Conservation (phyloP, 768 basidiomycete genomes). For the Collybiopsis luxurians region DNA sequence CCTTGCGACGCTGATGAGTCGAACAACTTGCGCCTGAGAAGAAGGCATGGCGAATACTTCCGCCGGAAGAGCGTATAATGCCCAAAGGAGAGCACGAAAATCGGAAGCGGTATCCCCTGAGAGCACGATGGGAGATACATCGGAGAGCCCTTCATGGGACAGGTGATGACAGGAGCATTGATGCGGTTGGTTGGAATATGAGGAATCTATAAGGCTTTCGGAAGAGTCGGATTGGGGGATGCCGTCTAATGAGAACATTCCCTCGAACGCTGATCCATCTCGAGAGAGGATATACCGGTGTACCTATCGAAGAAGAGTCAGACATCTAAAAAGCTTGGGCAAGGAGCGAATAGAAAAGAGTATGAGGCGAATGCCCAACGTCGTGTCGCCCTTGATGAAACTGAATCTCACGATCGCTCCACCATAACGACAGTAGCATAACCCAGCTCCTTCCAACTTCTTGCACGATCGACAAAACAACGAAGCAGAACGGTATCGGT, state of each 20-base stretch:
- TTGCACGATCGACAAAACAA: too few relatives aligned
- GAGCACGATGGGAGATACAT: constrained; percentile 48
- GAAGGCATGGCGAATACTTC: constrained; percentile 38
- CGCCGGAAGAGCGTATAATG: constrained; percentile 48
- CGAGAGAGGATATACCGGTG: constrained; percentile 27
- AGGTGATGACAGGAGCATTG: constrained; percentile 17
- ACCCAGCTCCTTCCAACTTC: too few relatives aligned
- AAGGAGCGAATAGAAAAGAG: not conserved
- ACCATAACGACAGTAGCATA: too few relatives aligned
- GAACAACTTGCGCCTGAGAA: constrained; percentile 34
- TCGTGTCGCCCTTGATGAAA: too few relatives aligned
- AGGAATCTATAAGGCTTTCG: constrained; percentile 21
- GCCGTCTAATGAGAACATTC: constrained; percentile 42
- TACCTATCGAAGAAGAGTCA: constrained; percentile 11
- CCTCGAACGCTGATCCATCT: constrained; percentile 44
- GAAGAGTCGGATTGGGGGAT: constrained; percentile 14
- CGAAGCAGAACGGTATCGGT: too few relatives aligned
- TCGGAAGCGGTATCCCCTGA: constrained; percentile 48
- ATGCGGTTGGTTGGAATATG: not conserved
- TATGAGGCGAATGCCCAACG: too few relatives aligned
- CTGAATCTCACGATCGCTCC: too few relatives aligned
- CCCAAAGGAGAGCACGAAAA: constrained; percentile 50
- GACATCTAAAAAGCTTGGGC: not conserved
- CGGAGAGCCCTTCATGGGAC: constrained; percentile 43
- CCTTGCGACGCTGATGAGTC: constrained; percentile 44